phyloP scores from a whole-genome alignment of 2,329 filamentous ascomycete species.

The Cladosporium austrohemisphaericum region DNA sequence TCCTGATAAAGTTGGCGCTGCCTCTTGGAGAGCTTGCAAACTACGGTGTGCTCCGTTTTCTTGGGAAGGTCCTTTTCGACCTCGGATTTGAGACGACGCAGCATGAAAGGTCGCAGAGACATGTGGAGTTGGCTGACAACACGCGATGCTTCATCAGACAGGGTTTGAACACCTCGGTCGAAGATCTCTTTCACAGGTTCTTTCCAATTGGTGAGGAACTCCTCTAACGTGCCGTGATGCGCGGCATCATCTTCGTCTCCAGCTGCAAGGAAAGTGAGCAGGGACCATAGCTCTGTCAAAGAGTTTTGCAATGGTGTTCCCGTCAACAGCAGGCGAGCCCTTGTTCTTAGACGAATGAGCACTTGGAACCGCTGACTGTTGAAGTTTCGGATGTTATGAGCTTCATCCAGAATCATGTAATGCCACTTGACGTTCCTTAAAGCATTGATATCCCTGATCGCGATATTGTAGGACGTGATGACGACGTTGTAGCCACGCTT shows the following conservation, averaged over 20 bases:
- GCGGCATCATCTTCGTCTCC: slow-evolving; percentile 78
- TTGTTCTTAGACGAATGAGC: slow-evolving; percentile 87
- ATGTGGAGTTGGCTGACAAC: slow-evolving; percentile 94
- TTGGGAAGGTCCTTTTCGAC: slow-evolving; percentile 99
- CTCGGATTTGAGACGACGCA: slow-evolving; percentile 88
- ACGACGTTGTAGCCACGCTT: slow-evolving; percentile 98
- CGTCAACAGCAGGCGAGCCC: slow-evolving; percentile 79
- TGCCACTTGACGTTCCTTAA: slow-evolving; percentile 94
- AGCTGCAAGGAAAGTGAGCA: slow-evolving; percentile 94
- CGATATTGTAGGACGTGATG: slow-evolving; percentile 96
- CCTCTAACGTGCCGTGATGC: slow-evolving; percentile 81
- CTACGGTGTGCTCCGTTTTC: slow-evolving; percentile 96
- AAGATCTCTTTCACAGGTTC: slow-evolving; percentile 94
- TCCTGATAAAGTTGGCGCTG: slow-evolving; percentile 95
- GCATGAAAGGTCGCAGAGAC: slow-evolving; percentile 83
- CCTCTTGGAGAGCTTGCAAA: slow-evolving; percentile 90
- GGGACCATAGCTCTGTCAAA: slow-evolving; percentile 91
- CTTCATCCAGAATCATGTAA: slow-evolving; percentile 96
- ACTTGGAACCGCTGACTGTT: slow-evolving; percentile 97
- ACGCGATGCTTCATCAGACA: slow-evolving; percentile 88
- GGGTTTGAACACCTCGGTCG: slow-evolving; percentile 86
- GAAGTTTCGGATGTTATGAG: slow-evolving; percentile 99
- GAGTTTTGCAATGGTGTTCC: slow-evolving; percentile 97
- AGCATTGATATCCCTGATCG: slow-evolving; percentile 87
- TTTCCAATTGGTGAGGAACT: slow-evolving; percentile 95